These are phyloP conservation scores for Eucalyptus shirleyi DNA, from an alignment of 345 rosid genomes.

Conservation along the genomic window DNA sequence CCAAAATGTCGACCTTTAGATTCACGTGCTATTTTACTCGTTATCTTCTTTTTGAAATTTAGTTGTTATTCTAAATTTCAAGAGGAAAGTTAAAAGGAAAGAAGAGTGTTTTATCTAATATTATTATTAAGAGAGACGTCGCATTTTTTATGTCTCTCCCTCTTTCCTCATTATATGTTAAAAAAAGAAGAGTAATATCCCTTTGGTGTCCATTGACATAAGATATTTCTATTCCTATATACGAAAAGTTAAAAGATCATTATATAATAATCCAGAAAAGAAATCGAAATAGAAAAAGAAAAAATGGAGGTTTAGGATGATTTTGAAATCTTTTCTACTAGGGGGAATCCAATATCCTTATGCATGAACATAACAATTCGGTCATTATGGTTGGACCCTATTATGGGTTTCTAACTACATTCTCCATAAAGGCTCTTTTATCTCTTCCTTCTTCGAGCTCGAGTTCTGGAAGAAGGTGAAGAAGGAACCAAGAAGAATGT, in stretches of 20 bases:
- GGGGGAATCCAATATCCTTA: no score
- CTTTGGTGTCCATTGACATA: no score
- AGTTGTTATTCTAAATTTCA: background rate
- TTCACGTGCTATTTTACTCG: background rate
- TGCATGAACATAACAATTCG: no score
- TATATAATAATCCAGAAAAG: no score
- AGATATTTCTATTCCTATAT: no score
- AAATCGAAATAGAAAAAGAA: no score
- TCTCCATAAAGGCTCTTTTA: background rate
- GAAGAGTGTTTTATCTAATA: no score
- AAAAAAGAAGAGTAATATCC: no score
- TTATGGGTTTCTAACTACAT: background rate
- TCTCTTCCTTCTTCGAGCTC: background rate
- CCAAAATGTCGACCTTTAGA: background rate
- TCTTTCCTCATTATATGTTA: background rate
- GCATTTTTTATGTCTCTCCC: background rate
- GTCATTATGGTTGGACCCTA: no score
- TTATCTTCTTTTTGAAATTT: background rate
- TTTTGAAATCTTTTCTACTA: no score
- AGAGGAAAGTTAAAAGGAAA: background rate
- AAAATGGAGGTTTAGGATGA: no score
- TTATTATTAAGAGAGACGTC: background rate
- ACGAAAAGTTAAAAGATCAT: no score
- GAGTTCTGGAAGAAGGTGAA: background rate
- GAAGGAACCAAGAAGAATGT: background rate